Evolutionary conservation across 768 basidiomycete genomes (phyloP).

Genomic region (Mycena amicta): DNA sequence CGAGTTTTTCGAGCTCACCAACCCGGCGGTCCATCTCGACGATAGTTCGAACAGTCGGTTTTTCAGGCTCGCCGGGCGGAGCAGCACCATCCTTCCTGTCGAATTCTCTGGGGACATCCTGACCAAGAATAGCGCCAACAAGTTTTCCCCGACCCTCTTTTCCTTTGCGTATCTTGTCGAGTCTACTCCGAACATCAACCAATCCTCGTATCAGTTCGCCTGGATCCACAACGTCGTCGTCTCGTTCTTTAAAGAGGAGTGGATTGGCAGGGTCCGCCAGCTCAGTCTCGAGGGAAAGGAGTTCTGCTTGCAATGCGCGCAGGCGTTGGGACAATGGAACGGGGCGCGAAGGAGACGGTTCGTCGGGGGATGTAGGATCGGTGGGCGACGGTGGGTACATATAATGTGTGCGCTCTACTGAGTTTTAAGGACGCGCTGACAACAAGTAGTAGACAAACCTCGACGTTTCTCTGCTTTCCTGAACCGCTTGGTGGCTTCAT

Average conservation of each 20-base stretch:
- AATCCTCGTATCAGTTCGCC: slow-evolving; percentile 77
- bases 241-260: slow-evolving; percentile 57
- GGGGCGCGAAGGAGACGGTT: slow-evolving; percentile 37
- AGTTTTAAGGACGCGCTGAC: neutral
- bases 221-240: slow-evolving; percentile 65
- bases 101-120: slow-evolving; percentile 22
- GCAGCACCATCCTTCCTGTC: slow-evolving; percentile 2
- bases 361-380: slow-evolving; percentile 45
- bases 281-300: slow-evolving; percentile 78
- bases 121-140: slow-evolving; percentile 58
- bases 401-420: slow-evolving; percentile 57
- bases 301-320: slow-evolving; percentile 72
- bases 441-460: slow-evolving; percentile 34
- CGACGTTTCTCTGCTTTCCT: slow-evolving; percentile 68
- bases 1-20: slow-evolving; percentile 76
- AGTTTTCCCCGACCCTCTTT: slow-evolving; percentile 68
- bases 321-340: slow-evolving; percentile 61
- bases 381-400: slow-evolving; percentile 70
- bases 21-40: slow-evolving; percentile 84
- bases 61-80: slow-evolving; percentile 24
- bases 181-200: slow-evolving; percentile 69
- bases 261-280: slow-evolving; percentile 82
- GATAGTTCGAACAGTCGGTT: slow-evolving; percentile 50
- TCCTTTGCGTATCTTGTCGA: slow-evolving; percentile 67
- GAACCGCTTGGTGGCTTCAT: slow-evolving; percentile 73